A percentile compares a stretch with the other conserved stretches of the same genome.
Conservation (phyloP, 2,329 filamentous ascomycete genomes). For the Gaeumannomyces tritici region DNA sequence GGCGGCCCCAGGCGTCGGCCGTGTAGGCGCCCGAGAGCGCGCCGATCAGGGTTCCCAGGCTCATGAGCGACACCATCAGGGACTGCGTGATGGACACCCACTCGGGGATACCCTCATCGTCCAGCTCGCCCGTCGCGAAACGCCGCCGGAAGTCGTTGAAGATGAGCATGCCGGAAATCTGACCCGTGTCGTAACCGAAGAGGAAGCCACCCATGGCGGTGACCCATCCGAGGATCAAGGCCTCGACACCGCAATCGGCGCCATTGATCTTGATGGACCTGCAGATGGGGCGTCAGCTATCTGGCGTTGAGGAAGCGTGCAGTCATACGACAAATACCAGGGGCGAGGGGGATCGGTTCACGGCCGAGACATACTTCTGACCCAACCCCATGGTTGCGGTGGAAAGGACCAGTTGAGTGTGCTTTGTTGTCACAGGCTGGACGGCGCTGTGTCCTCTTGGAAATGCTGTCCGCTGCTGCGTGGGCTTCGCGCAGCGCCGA, state of each 20-base stretch:
- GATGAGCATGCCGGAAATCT: conserved; percentile 42
- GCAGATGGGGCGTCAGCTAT: neutral
- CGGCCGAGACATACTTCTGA: neutral
- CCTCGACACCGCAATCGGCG: conserved; percentile 5
- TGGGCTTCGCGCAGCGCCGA: neutral
- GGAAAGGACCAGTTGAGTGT: neutral
- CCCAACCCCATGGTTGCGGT: neutral
- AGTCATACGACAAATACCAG: too few species aligned
- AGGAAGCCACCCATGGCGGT: conserved; percentile 7
- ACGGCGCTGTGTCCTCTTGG: neutral
- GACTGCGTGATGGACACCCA: conserved; percentile 34
- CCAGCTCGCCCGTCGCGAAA: conserved; percentile 34
- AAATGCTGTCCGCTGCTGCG: neutral
- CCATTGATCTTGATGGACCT: conserved; percentile 4
- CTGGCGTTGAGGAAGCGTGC: too few species aligned
- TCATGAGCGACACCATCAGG: conserved; percentile 46
- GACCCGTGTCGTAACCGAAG: conserved; percentile 50
- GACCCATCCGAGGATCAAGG: conserved; percentile 2
- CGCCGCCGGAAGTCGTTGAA: conserved; percentile 45
- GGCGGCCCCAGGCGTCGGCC: conserved; percentile 48
- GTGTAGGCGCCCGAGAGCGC: conserved; percentile 43
- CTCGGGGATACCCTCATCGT: conserved; percentile 22
- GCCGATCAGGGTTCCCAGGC: conserved; percentile 45
- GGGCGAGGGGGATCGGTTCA: neutral
- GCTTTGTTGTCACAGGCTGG: neutral